Evolutionary conservation across 2,329 filamentous ascomycete genomes (phyloP).

Genomic region (Dissoconium aciculare): DNA sequence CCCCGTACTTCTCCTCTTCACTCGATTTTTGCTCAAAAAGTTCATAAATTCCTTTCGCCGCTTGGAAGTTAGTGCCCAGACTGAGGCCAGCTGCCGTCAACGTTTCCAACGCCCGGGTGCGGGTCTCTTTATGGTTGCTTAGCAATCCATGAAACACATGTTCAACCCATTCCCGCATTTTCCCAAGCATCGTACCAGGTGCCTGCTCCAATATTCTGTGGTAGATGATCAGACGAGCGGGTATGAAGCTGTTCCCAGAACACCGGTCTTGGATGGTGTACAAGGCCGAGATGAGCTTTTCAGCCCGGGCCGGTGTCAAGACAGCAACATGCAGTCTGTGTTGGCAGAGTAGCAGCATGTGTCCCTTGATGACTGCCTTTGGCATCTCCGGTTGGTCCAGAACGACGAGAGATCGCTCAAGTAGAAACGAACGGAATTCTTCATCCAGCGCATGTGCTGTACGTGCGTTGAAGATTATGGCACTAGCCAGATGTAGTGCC

Average conservation of each 20-base stretch:
- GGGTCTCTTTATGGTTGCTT: constrained; percentile 61
- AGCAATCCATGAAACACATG: constrained; percentile 73
- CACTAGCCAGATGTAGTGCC: constrained; percentile 61
- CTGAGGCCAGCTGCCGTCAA: constrained; percentile 55
- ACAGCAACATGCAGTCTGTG: constrained; percentile 64
- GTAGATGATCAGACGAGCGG: constrained; percentile 65
- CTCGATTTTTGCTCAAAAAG: constrained; percentile 39
- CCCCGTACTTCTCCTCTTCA: constrained; percentile 48
- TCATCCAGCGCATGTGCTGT: constrained; percentile 55
- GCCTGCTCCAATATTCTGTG: constrained; percentile 60
- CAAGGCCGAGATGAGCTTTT: constrained; percentile 54
- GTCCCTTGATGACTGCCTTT: constrained; percentile 63
- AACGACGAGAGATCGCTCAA: constrained; percentile 64
- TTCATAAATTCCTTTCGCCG: constrained; percentile 52
- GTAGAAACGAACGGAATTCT: constrained; percentile 64
- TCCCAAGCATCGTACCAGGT: constrained; percentile 51
- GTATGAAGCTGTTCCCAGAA: constrained; percentile 65
- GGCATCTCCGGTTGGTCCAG: constrained; percentile 54
- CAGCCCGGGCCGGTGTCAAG: constrained; percentile 57
- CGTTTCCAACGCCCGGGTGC: constrained; percentile 56
- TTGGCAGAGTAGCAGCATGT: constrained; percentile 65
- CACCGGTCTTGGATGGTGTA: constrained; percentile 58
- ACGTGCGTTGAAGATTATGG: constrained; percentile 60
- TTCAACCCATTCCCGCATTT: constrained; percentile 61
- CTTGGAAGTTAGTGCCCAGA: constrained; percentile 52